Evolutionary conservation across 805 yeast genomes (phyloP).

Genomic region (Saturnispora gosingensis): DNA sequence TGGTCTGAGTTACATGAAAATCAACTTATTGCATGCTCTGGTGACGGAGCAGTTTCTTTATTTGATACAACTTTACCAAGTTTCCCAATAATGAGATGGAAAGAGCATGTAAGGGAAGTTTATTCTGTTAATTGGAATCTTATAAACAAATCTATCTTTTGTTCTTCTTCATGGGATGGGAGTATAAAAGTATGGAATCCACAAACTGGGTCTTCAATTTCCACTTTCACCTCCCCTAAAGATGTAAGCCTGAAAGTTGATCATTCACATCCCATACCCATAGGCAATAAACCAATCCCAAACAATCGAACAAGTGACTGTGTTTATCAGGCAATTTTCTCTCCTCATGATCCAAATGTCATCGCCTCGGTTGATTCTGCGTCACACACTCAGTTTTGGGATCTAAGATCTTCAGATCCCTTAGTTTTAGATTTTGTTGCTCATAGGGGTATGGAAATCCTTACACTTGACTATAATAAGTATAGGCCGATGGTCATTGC

Average conservation of each 20-base stretch:
- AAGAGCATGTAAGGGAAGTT: constrained; percentile 53
- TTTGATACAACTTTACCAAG: constrained; percentile 63
- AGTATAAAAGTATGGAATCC: constrained; percentile 75
- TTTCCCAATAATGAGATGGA: constrained; percentile 65
- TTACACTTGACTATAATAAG: constrained; percentile 85
- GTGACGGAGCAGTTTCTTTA: constrained; percentile 81
- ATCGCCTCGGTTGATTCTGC: constrained; percentile 66
- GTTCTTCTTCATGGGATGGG: constrained; percentile 90
- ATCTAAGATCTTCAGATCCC: constrained; percentile 59
- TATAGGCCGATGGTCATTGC: constrained; percentile 74
- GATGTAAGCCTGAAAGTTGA: constrained; percentile 18
- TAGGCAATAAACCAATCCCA: constrained; percentile 19
- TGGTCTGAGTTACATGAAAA: constrained; percentile 92
- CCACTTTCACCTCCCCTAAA: constrained; percentile 39
- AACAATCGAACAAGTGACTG: constrained; percentile 40
- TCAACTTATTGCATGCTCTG: constrained; percentile 73
- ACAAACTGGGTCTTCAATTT: constrained; percentile 40
- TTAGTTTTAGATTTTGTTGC: constrained; percentile 53
- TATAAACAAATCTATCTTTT: constrained; percentile 45
- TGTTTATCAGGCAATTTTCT: constrained; percentile 69
- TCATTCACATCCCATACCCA: constrained; percentile 6
- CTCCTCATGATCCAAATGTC: constrained; percentile 74
- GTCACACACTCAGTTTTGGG: constrained; percentile 75
- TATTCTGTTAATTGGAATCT: constrained; percentile 31
- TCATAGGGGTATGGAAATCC: constrained; percentile 72